Conservation (phyloP, 768 basidiomycete species). For the Heimioporus sp. region DNA sequence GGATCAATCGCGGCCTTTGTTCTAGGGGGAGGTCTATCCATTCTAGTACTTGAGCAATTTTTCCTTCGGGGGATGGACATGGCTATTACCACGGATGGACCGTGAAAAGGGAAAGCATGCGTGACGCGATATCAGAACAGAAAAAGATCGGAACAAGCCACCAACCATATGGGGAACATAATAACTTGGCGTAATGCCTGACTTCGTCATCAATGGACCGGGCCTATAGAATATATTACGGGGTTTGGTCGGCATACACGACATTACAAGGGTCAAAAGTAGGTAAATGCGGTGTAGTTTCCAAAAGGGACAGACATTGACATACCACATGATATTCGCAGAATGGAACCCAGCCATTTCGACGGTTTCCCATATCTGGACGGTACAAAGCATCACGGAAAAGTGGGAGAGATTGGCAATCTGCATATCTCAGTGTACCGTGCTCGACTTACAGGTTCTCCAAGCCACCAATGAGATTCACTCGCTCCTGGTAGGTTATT, state of each 20-base stretch:
- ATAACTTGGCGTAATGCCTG: slow-evolving; percentile 13
- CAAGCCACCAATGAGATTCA: slow-evolving; percentile 79
- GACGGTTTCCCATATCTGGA: slow-evolving; percentile 87
- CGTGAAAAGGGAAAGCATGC: not conserved
- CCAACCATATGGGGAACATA: slow-evolving; percentile 15
- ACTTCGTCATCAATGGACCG: slow-evolving; percentile 7
- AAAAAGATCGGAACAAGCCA: not conserved
- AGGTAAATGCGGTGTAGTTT: not conserved
- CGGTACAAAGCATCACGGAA: not conserved
- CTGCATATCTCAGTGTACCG: not conserved
- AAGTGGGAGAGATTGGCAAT: not conserved
- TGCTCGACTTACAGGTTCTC: slow-evolving; percentile 65
- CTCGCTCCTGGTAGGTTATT: slow-evolving; percentile 57
- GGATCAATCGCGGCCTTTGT: slow-evolving; percentile 69
- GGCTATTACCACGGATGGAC: not conserved
- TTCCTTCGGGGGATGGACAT: slow-evolving; percentile 35
- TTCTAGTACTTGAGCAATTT: slow-evolving; percentile 65
- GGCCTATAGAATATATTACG: slow-evolving; percentile 6
- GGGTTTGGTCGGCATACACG: not conserved
- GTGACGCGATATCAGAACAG: not conserved
- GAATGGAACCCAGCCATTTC: slow-evolving; percentile 67
- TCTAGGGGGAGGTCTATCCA: slow-evolving; percentile 71
- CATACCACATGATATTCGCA: slow-evolving; percentile 86
- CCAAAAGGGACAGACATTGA: slow-evolving; percentile 19
- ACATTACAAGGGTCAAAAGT: not conserved